Evolutionary conservation across 2,329 filamentous ascomycete species (phyloP).

Genomic region (Grosmannia penicillata): DNA sequence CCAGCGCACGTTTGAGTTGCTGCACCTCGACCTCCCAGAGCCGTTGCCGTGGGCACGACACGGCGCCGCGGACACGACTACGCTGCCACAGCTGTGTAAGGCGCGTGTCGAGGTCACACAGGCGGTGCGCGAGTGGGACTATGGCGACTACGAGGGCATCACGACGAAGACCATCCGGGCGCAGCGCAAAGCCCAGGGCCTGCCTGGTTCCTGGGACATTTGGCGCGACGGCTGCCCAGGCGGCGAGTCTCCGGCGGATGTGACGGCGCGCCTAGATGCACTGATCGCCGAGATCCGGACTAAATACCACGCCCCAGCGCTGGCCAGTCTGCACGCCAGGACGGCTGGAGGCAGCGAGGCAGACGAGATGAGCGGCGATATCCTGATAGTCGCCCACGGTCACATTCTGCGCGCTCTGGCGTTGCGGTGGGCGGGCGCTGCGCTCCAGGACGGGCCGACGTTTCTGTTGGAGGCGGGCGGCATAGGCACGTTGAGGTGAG

Average conservation of each 20-base stretch:
- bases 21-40: constrained; percentile 57
- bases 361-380: constrained; percentile 38
- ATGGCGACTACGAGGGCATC: constrained; percentile 75
- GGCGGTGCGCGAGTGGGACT: constrained; percentile 74
- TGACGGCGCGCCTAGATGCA: constrained; percentile 57
- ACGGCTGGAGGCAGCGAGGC: constrained; percentile 25
- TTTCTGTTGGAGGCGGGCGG: constrained; percentile 84
- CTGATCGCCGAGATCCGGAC: constrained; percentile 62
- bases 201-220: constrained; percentile 58
- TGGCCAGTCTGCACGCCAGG: constrained; percentile 10
- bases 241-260: constrained; percentile 65
- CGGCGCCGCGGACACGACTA: constrained; percentile 18
- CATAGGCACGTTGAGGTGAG: constrained; percentile 61
- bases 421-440: constrained; percentile 67
- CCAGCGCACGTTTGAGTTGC: constrained; percentile 78
- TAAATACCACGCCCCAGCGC: constrained; percentile 36
- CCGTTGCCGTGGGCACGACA: constrained; percentile 55
- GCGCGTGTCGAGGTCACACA: constrained; percentile 54
- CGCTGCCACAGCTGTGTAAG: constrained; percentile 23
- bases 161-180: constrained; percentile 54
- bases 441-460: constrained; percentile 58
- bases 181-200: constrained; percentile 39
- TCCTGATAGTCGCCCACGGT: constrained; percentile 75
- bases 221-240: constrained; percentile 80
- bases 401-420: constrained; percentile 82